These are phyloP conservation scores for Biscogniauxia mediterranea DNA, from an alignment of 2,329 filamentous ascomycete species.

Conservation along the genomic window DNA sequence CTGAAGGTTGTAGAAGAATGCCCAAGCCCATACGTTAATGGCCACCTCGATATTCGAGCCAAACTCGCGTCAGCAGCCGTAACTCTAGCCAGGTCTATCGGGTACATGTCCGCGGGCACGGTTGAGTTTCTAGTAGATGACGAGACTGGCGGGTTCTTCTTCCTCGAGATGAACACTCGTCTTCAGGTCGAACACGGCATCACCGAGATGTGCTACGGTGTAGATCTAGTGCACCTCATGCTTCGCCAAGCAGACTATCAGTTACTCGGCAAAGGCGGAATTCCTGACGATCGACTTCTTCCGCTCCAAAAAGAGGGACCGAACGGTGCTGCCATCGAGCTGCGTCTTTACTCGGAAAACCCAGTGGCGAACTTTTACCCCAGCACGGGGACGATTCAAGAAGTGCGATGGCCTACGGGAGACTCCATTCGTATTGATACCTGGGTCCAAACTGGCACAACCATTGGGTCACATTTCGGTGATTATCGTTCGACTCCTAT, in stretches of 20 bases:
- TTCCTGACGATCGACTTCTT: background rate
- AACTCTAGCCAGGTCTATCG: constrained; percentile 25
- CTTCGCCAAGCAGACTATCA: background rate
- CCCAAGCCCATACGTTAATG: constrained; percentile 58
- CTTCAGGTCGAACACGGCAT: constrained; percentile 77
- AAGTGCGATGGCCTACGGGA: constrained; percentile 52
- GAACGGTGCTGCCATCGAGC: constrained; percentile 38
- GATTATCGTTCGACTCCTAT: background rate
- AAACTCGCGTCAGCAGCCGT: constrained; percentile 21
- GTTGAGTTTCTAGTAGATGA: constrained; percentile 63
- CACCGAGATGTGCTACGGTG: constrained; percentile 50
- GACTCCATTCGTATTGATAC: constrained; percentile 57
- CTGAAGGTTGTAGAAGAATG: constrained; percentile 60
- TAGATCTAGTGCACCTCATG: constrained; percentile 7
- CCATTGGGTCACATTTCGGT: constrained; percentile 57
- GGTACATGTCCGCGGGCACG: constrained; percentile 35
- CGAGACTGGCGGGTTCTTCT: constrained; percentile 57
- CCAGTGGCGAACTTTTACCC: constrained; percentile 58
- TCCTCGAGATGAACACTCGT: constrained; percentile 55
- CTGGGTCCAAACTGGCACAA: constrained; percentile 58
- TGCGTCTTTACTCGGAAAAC: constrained; percentile 46
- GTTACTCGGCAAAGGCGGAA: background rate
- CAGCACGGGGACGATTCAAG: constrained; percentile 56
- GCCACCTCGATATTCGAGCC: constrained; percentile 32
- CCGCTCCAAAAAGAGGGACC: constrained; percentile 14